Base-by-base conservation (phyloP, 352 stramenopile genomes). In the Globisporangium emineosum region DNA sequence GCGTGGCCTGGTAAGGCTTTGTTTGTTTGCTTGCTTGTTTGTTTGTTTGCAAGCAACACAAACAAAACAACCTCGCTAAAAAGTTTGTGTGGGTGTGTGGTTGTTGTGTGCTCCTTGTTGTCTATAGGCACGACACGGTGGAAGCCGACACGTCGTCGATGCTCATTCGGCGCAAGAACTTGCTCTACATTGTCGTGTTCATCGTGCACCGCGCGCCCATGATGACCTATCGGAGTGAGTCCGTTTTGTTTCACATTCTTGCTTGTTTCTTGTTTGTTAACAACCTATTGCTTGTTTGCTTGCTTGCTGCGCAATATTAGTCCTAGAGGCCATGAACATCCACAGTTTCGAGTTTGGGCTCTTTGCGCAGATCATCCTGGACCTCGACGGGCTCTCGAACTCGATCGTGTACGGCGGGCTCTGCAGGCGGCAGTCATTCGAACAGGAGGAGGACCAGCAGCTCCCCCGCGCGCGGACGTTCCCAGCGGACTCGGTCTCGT, bases 121-220 rank as follows among this genome's bases (percentile, higher is more conserved):
- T 12, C n/a, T 4, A 23, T 43, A 88, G 78, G 49, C 75, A 90
- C 32, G 79, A 91, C 56, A 88, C 80, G 1, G 70, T 81, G 17
- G 79, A 88, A 54, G 81, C 79, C 0, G 79, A 89, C 65, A 78
- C 71, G 43, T 89, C 83, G 19, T 89, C 79, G 17, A 83, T 80
- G 65, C 65, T 92, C 52, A 92, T 92, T 56, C 81, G 81, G 0
- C 75, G 77, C 27, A 93, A 88, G 50, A 64, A 84, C 37, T n/a
- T 90, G 53, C 72, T 90, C 19, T 91, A 91, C 60, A 86, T 90
- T 47, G 66, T 90, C 47, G 73, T 91, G 12, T 93, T 91, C 60
- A 70, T 91, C 29, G 60, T 73, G 15, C 83, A 91, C 47, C 81
- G 83, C 29, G 78, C 75, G 8, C 83, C 83, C 15, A 89, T 90